phyloP scores from a whole-genome alignment of 1,139 yeast species.

The Hansenula sp. region DNA sequence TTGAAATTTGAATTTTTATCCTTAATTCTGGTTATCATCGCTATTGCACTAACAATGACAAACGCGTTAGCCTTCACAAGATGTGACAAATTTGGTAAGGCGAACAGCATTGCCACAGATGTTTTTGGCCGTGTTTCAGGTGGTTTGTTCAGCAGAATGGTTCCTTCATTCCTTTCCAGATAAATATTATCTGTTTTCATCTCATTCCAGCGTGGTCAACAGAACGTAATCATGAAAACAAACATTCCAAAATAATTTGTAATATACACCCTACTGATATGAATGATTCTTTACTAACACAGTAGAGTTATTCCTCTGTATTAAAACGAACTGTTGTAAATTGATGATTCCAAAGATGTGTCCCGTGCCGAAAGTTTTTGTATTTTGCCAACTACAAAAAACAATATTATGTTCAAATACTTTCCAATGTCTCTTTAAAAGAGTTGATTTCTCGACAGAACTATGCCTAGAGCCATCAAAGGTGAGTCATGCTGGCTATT shows the following conservation, averaged over 20 bases:
- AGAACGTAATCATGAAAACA: not conserved
- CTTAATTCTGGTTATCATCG: constrained; percentile 58
- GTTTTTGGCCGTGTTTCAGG: constrained; percentile 47
- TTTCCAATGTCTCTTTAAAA: too few species aligned
- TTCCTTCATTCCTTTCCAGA: constrained; percentile 9
- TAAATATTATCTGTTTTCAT: not conserved
- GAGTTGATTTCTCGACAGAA: not conserved
- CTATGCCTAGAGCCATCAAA: constrained; percentile 35
- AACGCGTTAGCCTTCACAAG: constrained; percentile 87
- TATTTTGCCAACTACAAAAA: too few species aligned
- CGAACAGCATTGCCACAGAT: constrained; percentile 38
- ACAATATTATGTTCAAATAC: too few species aligned
- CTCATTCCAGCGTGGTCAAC: too few species aligned
- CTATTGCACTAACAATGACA: constrained; percentile 66
- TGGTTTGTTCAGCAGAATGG: constrained; percentile 40
- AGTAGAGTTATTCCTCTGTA: too few species aligned
- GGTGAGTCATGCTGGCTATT: constrained; percentile 16
- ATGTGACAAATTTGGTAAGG: constrained; percentile 86
- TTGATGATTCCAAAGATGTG: too few species aligned
- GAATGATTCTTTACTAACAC: too few species aligned
- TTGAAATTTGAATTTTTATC: constrained; percentile 76
- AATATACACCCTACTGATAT: too few species aligned
- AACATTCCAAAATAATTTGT: too few species aligned
- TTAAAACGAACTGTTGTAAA: too few species aligned
- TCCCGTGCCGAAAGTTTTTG: too few species aligned